These are phyloP conservation scores for Yarrowia porcina DNA, from an alignment of 805 yeast species.

Conservation along the genomic window DNA sequence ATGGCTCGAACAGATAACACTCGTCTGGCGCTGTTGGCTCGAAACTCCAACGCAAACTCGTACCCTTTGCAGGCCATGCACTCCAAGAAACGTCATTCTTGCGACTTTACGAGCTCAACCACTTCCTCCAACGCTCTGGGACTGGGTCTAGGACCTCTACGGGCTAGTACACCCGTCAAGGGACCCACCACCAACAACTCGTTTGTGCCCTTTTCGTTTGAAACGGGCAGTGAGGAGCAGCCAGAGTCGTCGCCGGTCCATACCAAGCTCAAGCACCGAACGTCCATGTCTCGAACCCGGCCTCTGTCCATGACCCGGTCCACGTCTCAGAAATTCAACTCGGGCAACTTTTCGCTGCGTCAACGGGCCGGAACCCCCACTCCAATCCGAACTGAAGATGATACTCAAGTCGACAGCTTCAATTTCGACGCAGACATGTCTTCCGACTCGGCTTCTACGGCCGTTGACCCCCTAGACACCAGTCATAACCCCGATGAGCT, in stretches of 20 bases:
- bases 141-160: background rate
- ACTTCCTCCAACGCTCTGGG: background rate
- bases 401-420: background rate
- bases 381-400: background rate
- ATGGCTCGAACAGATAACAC: constrained; percentile 25
- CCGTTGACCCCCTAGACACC: constrained; percentile 11
- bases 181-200: background rate
- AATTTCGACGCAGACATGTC: background rate
- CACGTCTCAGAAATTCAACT: constrained; percentile 12
- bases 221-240: background rate
- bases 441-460: background rate
- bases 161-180: constrained; percentile 1
- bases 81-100: constrained; percentile 5
- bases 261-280: background rate
- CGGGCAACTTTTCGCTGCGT: constrained; percentile 1
- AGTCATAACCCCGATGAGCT: background rate
- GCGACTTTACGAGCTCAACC: background rate
- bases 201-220: constrained; percentile 12
- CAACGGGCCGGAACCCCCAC: constrained; percentile 9
- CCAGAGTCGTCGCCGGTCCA: background rate
- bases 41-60: constrained; percentile 2
- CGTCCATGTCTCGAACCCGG: background rate
- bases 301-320: constrained; percentile 18
- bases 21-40: constrained; percentile 2
- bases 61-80: constrained; percentile 12